These are phyloP conservation scores for Podospora pseudopauciseta DNA, from an alignment of 495 filamentous ascomycete genomes.

Conservation along the genomic window DNA sequence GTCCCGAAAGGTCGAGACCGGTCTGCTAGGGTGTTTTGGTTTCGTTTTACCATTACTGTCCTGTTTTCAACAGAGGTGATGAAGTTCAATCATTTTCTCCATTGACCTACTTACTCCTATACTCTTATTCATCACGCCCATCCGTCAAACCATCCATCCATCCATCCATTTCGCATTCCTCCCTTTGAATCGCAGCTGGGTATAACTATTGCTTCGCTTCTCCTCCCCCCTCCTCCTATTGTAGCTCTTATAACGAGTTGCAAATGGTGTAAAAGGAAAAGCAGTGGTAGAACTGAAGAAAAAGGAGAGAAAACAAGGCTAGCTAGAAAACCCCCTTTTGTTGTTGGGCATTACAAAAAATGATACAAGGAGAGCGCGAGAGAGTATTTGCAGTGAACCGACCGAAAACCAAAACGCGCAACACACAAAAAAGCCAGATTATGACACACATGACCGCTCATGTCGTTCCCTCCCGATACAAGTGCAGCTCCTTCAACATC, in stretches of 20 bases:
- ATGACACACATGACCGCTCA: slow-evolving; percentile 6
- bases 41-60: background rate
- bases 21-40: background rate
- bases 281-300: background rate
- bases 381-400: background rate
- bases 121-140: background rate
- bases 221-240: background rate
- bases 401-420: background rate
- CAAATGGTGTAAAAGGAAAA: background rate
- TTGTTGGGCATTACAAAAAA: slow-evolving; percentile 7
- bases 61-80: background rate
- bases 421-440: background rate
- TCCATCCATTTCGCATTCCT: background rate
- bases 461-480: background rate
- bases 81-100: background rate
- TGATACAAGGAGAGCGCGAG: background rate
- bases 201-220: background rate
- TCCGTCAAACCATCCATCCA: background rate
- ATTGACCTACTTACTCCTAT: background rate
- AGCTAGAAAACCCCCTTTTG: slow-evolving; percentile 2
- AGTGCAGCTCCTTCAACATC: background rate
- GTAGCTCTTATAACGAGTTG: background rate
- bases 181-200: background rate
- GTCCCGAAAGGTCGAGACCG: background rate
- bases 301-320: slow-evolving; percentile 5